Conservation (phyloP, 345 rosid species). For the Hypericum androsaemum region DNA sequence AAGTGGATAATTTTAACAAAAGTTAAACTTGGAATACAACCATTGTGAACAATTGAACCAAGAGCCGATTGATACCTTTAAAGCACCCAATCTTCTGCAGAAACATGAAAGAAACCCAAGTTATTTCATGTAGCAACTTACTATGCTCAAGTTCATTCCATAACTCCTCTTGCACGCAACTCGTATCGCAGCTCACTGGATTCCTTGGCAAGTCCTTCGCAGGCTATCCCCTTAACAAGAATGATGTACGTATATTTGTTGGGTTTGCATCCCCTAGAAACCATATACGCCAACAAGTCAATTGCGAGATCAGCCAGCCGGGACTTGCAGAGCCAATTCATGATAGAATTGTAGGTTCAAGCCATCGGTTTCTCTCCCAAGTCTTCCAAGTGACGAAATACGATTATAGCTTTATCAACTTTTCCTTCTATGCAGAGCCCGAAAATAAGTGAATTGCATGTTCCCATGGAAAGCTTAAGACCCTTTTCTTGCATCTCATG, state of each 20-base stretch:
- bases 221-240: slow-evolving; percentile 75
- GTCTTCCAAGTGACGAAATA: slow-evolving; percentile 65
- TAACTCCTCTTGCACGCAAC: slow-evolving; percentile 58
- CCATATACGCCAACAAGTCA: slow-evolving; percentile 78
- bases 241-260: slow-evolving; percentile 64
- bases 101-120: too few relatives aligned
- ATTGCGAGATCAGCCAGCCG: slow-evolving; percentile 67
- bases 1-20: too few relatives aligned
- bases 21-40: slow-evolving; percentile 7
- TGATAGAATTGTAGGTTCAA: slow-evolving; percentile 56
- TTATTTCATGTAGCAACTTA: slow-evolving; percentile 42
- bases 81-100: slow-evolving; percentile 14
- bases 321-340: slow-evolving; percentile 61
- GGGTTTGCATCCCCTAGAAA: slow-evolving; percentile 64
- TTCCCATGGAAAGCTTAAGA: slow-evolving; percentile 60
- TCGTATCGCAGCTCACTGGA: slow-evolving; percentile 59
- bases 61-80: too few relatives aligned
- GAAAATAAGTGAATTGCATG: slow-evolving; percentile 65
- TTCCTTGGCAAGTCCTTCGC: slow-evolving; percentile 72
- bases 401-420: slow-evolving; percentile 62
- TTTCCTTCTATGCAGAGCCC: slow-evolving; percentile 79
- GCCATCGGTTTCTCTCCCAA: slow-evolving; percentile 63
- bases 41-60: too few relatives aligned
- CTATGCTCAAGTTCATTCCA: slow-evolving; percentile 62
- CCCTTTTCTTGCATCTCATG: slow-evolving; percentile 69